A percentile compares a stretch with the other conserved stretches of the same genome.
These are phyloP conservation scores for Neonectria ditissima DNA, from an alignment of 2,329 filamentous ascomycete genomes.

Conservation along the genomic window DNA sequence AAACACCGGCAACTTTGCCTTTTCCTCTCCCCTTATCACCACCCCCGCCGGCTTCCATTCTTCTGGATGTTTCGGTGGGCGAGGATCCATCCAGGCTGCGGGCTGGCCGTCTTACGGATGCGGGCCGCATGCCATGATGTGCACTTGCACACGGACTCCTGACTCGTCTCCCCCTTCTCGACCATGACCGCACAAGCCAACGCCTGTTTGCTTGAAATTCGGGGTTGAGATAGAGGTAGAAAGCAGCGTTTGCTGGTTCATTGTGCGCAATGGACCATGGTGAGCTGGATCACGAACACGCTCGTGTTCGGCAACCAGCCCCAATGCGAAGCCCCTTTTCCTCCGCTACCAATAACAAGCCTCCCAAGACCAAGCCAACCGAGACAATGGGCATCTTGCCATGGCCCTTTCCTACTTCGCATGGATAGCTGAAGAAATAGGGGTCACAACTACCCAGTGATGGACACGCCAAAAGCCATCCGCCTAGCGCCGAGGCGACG, in stretches of 20 bases:
- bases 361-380: neutral
- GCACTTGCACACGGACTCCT: conserved; percentile 15
- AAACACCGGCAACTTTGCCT: conserved; percentile 1
- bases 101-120: conserved; percentile 1
- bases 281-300: neutral
- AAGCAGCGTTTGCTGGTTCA: neutral
- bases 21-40: neutral
- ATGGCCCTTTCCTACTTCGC: conserved; percentile 1
- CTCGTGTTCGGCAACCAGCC: conserved; percentile 7
- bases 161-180: neutral
- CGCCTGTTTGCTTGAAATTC: neutral
- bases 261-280: neutral
- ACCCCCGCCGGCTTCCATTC: neutral
- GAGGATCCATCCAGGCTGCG: neutral
- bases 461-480: conserved; percentile 37
- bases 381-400: neutral
- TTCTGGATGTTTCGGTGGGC: neutral
- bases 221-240: neutral
- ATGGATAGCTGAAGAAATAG: neutral
- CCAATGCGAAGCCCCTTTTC: neutral
- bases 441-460: conserved; percentile 7
- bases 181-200: neutral
- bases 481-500: conserved; percentile 41
- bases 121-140: conserved; percentile 4
- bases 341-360: neutral